Conservation (phyloP, 768 basidiomycete species). For the Boletus subcaerulescens region DNA sequence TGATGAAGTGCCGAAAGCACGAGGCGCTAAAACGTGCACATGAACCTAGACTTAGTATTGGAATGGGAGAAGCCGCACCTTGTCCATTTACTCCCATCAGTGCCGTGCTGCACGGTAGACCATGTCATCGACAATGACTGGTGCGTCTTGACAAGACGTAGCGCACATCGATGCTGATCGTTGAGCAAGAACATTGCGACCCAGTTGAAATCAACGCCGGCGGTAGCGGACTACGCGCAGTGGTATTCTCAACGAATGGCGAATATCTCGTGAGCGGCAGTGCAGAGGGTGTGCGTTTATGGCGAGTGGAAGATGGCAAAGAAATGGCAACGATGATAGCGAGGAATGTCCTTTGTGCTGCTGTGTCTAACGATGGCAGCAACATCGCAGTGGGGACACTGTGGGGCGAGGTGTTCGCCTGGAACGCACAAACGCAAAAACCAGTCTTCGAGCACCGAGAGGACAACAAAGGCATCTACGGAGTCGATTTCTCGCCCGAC, state of each 20-base stretch:
- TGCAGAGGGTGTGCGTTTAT: neutral
- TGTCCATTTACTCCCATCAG: too few relatives aligned
- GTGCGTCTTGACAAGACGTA: too few relatives aligned
- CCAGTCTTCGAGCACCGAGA: neutral
- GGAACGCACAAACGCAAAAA: neutral
- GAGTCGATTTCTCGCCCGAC: too few relatives aligned
- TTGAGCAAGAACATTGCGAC: neutral
- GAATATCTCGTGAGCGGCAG: neutral
- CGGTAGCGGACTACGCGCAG: fast-evolving
- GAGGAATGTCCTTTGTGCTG: neutral
- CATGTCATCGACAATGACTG: too few relatives aligned
- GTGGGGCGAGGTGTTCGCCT: neutral
- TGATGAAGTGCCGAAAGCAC: too few relatives aligned
- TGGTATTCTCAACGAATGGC: neutral
- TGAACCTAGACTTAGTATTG: too few relatives aligned
- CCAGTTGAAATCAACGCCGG: neutral
- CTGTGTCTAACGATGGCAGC: neutral
- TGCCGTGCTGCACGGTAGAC: too few relatives aligned
- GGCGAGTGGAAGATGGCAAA: neutral
- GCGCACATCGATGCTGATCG: too few relatives aligned
- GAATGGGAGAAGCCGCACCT: too few relatives aligned
- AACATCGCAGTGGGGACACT: neutral
- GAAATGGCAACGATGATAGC: neutral
- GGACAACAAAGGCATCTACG: neutral
- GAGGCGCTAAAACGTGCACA: too few relatives aligned